A percentile compares a stretch with the other conserved stretches of the same genome.
These are phyloP conservation scores for Saturnispora saitoi DNA, from an alignment of 805 yeast species.

Conservation along the genomic window DNA sequence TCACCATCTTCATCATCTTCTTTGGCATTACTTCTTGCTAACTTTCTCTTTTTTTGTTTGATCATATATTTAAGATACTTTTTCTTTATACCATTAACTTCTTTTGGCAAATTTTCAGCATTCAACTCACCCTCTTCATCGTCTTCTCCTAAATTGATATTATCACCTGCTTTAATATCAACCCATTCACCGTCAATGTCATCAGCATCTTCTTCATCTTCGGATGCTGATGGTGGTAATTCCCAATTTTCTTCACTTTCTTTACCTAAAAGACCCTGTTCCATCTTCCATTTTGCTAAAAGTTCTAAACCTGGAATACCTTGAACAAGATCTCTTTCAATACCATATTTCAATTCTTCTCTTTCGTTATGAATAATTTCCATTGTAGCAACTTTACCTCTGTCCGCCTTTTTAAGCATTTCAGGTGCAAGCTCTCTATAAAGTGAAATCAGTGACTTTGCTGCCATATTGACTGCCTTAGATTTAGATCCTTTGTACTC, in stretches of 20 bases:
- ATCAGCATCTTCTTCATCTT: conserved; percentile 37
- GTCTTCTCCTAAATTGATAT: conserved; percentile 39
- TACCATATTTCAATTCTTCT: conserved; percentile 58
- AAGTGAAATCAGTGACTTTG: conserved; percentile 73
- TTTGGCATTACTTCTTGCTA: conserved; percentile 13
- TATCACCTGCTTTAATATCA: conserved; percentile 63
- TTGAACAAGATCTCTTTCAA: conserved; percentile 51
- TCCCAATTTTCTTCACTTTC: conserved; percentile 56
- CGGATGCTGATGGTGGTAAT: conserved; percentile 46
- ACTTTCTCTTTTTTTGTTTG: conserved; percentile 24
- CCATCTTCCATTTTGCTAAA: conserved; percentile 75
- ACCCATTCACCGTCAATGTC: conserved; percentile 92
- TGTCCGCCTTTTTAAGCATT: conserved; percentile 80
- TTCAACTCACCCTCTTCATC: conserved; percentile 40
- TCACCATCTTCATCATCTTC: conserved; percentile 27
- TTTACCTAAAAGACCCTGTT: conserved; percentile 45
- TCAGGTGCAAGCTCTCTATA: conserved; percentile 96
- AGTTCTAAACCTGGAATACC: conserved; percentile 89
- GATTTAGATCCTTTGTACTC: conserved; percentile 91
- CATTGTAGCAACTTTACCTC: conserved; percentile 89
- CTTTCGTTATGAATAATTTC: conserved; percentile 54
- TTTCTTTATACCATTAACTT: conserved; percentile 28
- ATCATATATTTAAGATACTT: conserved; percentile 27
- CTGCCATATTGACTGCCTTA: conserved; percentile 91
- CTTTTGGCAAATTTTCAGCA: conserved; percentile 28